Evolutionary conservation across 805 yeast species (phyloP).

Genomic region (Metschnikowia anglica): DNA sequence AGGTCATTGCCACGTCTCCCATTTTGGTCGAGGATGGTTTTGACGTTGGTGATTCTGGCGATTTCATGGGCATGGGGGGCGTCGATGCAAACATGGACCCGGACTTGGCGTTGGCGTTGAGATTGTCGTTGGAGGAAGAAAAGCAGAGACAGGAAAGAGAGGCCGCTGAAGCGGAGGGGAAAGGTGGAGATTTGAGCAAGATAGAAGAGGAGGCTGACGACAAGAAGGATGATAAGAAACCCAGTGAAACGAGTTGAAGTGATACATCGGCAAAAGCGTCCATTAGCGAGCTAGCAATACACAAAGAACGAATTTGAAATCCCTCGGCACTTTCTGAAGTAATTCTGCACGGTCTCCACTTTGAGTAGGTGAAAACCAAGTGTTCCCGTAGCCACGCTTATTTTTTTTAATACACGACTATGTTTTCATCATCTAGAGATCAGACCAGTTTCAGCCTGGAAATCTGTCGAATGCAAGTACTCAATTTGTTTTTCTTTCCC

Average conservation of each 20-base stretch:
- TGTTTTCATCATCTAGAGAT: too few relatives aligned
- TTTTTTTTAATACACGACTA: too few relatives aligned
- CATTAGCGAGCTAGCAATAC: too few relatives aligned
- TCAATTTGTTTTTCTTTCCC: too few relatives aligned
- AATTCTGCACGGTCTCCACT: too few relatives aligned
- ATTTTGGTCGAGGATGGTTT: slow-evolving; percentile 68
- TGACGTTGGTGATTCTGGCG: slow-evolving; percentile 41
- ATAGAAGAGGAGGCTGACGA: slow-evolving; percentile 30
- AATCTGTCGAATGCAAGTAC: too few relatives aligned
- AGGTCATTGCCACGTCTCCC: slow-evolving; percentile 73
- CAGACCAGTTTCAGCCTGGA: too few relatives aligned
- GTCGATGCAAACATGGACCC: slow-evolving; percentile 92
- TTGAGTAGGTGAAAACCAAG: too few relatives aligned
- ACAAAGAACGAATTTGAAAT: not conserved
- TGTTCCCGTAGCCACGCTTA: too few relatives aligned
- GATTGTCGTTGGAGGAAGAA: slow-evolving; percentile 93
- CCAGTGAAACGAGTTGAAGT: not conserved
- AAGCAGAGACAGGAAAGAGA: slow-evolving; percentile 85
- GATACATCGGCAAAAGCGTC: not conserved
- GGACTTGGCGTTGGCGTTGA: slow-evolving; percentile 91
- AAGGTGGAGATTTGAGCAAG: slow-evolving; percentile 28
- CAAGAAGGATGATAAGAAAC: slow-evolving; percentile 17
- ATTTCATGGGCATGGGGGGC: slow-evolving; percentile 42
- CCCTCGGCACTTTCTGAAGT: not conserved
- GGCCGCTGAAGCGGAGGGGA: slow-evolving; percentile 34